phyloP scores from a whole-genome alignment of 163 green algal genomes.

The Scenedesmus sp. region DNA sequence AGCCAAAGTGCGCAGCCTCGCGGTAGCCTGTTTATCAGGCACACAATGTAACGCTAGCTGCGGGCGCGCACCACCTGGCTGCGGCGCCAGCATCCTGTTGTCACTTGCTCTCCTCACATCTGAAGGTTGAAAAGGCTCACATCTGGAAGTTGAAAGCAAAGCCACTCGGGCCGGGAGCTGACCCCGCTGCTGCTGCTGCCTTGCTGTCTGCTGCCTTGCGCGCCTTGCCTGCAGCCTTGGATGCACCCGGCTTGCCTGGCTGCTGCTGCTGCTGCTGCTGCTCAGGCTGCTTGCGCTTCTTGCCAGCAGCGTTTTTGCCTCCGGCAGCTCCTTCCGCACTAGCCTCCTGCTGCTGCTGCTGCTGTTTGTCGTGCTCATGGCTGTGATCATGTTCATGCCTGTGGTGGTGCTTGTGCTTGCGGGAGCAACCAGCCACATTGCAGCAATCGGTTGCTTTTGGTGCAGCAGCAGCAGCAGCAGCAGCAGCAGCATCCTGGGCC shows the following conservation, averaged over 20 bases:
- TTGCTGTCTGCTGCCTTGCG: neutral
- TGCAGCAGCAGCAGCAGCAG: neutral
- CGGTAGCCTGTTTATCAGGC: too few relatives aligned
- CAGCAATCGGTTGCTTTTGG: neutral
- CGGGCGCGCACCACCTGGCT: neutral
- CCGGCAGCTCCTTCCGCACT: neutral
- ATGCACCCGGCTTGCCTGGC: neutral
- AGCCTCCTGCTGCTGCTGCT: conserved; percentile 16
- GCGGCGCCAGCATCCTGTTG: neutral
- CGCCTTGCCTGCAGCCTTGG: neutral
- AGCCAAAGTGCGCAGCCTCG: too few relatives aligned
- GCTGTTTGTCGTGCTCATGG: neutral
- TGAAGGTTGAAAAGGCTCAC: neutral
- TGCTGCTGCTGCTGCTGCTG: neutral
- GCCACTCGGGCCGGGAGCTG: neutral
- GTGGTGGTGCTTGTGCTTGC: neutral
- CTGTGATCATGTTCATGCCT: neutral
- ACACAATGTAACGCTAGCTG: neutral
- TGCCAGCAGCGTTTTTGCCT: neutral
- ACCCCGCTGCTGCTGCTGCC: neutral
- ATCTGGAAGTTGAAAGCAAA: conserved; percentile 20
- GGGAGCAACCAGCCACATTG: neutral
- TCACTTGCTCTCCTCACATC: neutral
- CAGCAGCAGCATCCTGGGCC: neutral
- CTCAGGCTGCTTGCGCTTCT: neutral